Percentiles rank a stretch among this genome's conserved stretches.
Evolutionary conservation across 208 protist species (phyloP).

Genomic region (Leishmania guyanensis): DNA sequence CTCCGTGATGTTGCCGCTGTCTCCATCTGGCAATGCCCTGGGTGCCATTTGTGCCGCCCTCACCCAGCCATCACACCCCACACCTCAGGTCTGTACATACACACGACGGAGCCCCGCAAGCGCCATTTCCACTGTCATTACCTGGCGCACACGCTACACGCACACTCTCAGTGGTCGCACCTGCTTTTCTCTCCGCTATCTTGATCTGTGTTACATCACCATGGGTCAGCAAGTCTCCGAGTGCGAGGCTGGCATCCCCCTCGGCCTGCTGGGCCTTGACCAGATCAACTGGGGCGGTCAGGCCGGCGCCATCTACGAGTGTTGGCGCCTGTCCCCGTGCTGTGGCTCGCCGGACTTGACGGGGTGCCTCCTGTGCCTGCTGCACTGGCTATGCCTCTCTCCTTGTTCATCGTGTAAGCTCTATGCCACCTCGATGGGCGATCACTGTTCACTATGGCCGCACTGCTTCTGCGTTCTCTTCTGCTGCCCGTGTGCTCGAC

Average conservation of each 20-base stretch:
- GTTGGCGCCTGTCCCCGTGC: conserved; percentile 71
- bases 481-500: conserved; percentile 57
- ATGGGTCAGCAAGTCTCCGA: conserved; percentile 58
- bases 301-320: conserved; percentile 74
- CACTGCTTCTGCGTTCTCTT: conserved; percentile 66
- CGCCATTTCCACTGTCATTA: background rate
- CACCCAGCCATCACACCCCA: background rate
- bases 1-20: background rate
- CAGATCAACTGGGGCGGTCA: conserved; percentile 69
- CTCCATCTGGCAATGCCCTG: background rate
- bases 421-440: conserved; percentile 71
- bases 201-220: conserved; percentile 1
- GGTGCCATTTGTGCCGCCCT: background rate
- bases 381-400: conserved; percentile 53
- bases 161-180: background rate
- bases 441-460: conserved; percentile 65
- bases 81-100: background rate
- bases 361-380: conserved; percentile 45
- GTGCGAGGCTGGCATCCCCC: conserved; percentile 37
- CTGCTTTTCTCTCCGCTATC: conserved; percentile 4
- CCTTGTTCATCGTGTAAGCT: conserved; percentile 68
- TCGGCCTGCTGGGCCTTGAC: conserved; percentile 63
- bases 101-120: background rate
- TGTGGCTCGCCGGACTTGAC: conserved; percentile 64
- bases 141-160: background rate